phyloP scores from a whole-genome alignment of 768 basidiomycete genomes.

The Coprinopsis strossmayeri region DNA sequence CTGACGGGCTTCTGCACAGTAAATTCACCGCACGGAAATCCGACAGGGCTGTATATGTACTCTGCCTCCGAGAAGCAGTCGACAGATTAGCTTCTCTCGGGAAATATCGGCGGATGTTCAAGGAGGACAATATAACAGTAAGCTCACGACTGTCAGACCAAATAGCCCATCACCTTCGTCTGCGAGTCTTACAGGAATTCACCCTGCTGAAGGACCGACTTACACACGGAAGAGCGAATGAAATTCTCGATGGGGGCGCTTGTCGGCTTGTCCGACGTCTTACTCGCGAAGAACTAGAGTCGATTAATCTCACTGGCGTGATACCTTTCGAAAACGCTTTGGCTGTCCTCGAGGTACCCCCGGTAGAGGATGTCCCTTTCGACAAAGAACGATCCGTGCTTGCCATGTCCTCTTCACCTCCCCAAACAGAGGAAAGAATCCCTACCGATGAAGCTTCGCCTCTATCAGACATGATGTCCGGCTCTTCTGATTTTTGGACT shows the following conservation, averaged over 20 bases:
- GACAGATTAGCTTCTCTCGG: constrained; percentile 30
- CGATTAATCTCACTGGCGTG: constrained; percentile 36
- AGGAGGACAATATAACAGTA: constrained; percentile 29
- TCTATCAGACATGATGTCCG: constrained; percentile 23
- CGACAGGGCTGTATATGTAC: constrained; percentile 44
- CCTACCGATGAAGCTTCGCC: constrained; percentile 12
- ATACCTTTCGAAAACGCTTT: constrained; percentile 48
- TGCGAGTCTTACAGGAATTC: constrained; percentile 73
- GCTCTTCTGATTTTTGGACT: background rate
- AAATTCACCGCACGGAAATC: constrained; percentile 44
- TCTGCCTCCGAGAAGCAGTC: constrained; percentile 53
- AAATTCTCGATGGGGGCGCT: constrained; percentile 17
- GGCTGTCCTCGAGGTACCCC: constrained; percentile 67
- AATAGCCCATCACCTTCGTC: constrained; percentile 58
- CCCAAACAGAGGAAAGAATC: constrained; percentile 15
- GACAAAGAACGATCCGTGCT: constrained; percentile 37
- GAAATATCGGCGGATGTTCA: constrained; percentile 23
- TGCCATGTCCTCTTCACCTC: constrained; percentile 30
- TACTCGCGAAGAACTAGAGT: constrained; percentile 52
- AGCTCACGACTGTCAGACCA: constrained; percentile 39
- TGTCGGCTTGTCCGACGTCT: constrained; percentile 50
- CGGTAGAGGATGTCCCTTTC: constrained; percentile 46
- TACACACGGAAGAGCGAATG: constrained; percentile 17
- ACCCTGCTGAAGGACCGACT: constrained; percentile 47
- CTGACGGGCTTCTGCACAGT: constrained; percentile 63